A percentile compares a stretch with the other conserved stretches of the same genome.
These are phyloP conservation scores for Termitomyces sp. DNA, from an alignment of 768 basidiomycete species.

Conservation along the genomic window DNA sequence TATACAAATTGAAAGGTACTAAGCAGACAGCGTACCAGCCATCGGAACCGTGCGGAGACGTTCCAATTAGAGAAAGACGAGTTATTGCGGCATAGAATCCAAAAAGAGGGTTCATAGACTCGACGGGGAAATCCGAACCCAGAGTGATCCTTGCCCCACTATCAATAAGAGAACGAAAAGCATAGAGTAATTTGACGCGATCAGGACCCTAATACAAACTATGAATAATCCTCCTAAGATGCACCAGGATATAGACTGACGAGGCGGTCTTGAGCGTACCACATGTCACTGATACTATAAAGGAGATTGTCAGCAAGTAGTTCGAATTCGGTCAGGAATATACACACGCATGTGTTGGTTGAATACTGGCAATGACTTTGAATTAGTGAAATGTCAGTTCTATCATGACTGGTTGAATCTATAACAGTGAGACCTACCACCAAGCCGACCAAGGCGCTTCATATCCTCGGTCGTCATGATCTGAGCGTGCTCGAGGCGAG, in stretches of 20 bases:
- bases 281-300: constrained; percentile 77
- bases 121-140: constrained; percentile 90
- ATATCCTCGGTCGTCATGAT: constrained; percentile 77
- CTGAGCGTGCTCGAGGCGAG: constrained; percentile 89
- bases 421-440: constrained; percentile 43
- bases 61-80: constrained; percentile 60
- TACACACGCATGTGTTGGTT: constrained; percentile 84
- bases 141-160: constrained; percentile 65
- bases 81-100: constrained; percentile 89
- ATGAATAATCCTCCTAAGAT: neutral
- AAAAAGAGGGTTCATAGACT: constrained; percentile 75
- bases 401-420: neutral
- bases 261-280: constrained; percentile 79
- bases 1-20: neutral
- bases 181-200: constrained; percentile 80
- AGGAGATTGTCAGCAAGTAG: constrained; percentile 1
- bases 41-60: constrained; percentile 73
- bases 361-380: constrained; percentile 83
- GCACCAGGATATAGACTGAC: constrained; percentile 31
- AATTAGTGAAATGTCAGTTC: neutral
- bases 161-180: constrained; percentile 71
- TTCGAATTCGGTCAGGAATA: neutral
- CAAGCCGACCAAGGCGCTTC: constrained; percentile 68
- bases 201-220: constrained; percentile 57
- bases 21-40: constrained; percentile 62